Percentiles rank a stretch among this genome's conserved stretches.
Conservation (phyloP, 2,329 filamentous ascomycete genomes). For the Penicillium sp. region DNA sequence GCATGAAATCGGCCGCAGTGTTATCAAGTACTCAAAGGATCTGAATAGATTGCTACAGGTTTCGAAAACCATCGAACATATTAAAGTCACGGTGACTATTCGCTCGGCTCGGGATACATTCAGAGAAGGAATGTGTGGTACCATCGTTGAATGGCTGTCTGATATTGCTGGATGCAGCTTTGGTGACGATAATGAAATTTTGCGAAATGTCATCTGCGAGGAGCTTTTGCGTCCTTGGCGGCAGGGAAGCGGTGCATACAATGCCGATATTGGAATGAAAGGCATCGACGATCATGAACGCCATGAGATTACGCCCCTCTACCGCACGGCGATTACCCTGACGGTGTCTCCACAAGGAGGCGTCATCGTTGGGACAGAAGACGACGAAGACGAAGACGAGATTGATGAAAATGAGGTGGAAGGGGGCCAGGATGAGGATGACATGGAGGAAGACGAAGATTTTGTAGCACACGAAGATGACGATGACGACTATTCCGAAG, state of each 20-base stretch:
- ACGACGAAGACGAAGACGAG: conserved; percentile 35
- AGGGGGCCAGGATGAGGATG: conserved; percentile 18
- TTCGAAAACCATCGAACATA: conserved; percentile 84
- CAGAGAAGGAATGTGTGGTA: conserved; percentile 97
- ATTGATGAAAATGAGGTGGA: conserved; percentile 43
- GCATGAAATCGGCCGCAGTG: conserved; percentile 79
- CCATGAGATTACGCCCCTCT: conserved; percentile 47
- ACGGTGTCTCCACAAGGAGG: conserved; percentile 40
- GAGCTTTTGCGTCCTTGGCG: conserved; percentile 86
- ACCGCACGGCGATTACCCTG: conserved; percentile 35
- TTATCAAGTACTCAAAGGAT: conserved; percentile 72
- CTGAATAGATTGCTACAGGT: conserved; percentile 70
- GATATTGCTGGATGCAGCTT: conserved; percentile 90
- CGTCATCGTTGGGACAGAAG: conserved; percentile 45
- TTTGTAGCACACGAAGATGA: conserved; percentile 42
- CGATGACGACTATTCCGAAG: conserved; percentile 44
- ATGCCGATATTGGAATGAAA: conserved; percentile 70
- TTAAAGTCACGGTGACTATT: conserved; percentile 93
- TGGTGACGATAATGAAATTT: conserved; percentile 70
- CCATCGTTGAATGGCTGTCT: conserved; percentile 90
- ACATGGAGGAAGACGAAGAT: conserved; percentile 17
- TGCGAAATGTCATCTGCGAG: conserved; percentile 81
- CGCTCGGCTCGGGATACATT: conserved; percentile 92
- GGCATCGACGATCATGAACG: conserved; percentile 78
- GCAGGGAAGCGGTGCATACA: conserved; percentile 75